Conservation (phyloP, 176 grass and related monocot species). For the Coix lacrymajobi region DNA sequence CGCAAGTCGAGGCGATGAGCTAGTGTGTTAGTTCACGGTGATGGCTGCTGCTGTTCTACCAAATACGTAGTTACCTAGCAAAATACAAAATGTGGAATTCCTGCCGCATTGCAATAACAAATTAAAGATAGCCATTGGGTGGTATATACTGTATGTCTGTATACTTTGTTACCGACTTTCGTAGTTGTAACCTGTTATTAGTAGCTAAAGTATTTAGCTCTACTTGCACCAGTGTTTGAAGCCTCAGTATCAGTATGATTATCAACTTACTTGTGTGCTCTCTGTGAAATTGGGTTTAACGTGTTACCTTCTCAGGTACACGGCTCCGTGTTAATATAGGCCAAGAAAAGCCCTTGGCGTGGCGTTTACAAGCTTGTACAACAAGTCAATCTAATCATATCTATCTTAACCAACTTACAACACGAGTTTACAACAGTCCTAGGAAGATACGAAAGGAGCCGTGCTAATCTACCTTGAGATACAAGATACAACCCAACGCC, state of each 20-base stretch:
- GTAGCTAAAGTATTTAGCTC: background rate
- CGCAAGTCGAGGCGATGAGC: constrained; percentile 28
- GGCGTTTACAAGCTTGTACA: no score
- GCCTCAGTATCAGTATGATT: background rate
- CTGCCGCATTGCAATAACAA: background rate
- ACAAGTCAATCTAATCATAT: no score
- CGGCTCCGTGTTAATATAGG: no score
- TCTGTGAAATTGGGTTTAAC: no score
- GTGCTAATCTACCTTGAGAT: no score
- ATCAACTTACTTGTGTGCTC: background rate
- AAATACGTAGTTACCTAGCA: background rate
- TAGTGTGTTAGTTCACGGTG: background rate
- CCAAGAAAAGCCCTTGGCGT: no score
- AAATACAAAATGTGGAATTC: background rate
- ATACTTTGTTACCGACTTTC: background rate
- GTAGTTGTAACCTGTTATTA: background rate
- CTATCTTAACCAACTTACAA: no score
- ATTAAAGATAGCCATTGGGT: background rate
- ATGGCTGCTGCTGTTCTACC: background rate
- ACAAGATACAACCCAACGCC: no score
- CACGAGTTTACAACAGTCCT: no score
- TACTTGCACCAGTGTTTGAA: background rate
- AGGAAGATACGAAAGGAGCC: no score
- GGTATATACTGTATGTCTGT: background rate
- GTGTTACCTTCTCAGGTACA: no score